These are phyloP conservation scores for Platanus orientalis DNA, from an alignment of 164 flowering plant species.

Conservation along the genomic window DNA sequence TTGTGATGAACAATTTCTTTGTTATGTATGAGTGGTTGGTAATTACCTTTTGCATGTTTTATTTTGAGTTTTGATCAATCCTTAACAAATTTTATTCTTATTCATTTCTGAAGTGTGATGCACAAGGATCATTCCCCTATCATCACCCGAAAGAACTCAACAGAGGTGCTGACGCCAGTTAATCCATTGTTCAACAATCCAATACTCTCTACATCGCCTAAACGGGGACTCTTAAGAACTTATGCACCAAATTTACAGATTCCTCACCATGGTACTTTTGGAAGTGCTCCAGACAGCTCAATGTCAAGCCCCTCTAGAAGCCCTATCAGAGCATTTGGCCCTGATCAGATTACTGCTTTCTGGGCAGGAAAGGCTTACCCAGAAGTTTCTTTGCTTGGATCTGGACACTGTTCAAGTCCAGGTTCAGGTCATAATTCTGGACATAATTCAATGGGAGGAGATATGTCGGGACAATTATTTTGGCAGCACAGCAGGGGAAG, in stretches of 20 bases:
- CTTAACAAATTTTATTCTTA: too few species aligned
- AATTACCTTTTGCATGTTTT: neutral
- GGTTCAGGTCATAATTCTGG: slow-evolving; percentile 84
- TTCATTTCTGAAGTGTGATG: slow-evolving; percentile 29
- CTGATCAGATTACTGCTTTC: slow-evolving; percentile 54
- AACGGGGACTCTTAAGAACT: slow-evolving; percentile 40
- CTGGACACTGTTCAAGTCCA: slow-evolving; percentile 92
- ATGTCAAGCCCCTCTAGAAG: slow-evolving; percentile 96
- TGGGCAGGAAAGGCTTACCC: slow-evolving; percentile 59
- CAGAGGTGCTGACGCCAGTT: slow-evolving; percentile 42
- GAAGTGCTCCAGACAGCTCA: slow-evolving; percentile 89
- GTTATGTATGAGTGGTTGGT: neutral
- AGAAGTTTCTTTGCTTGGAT: slow-evolving; percentile 64
- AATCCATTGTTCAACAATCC: slow-evolving; percentile 32
- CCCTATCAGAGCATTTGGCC: slow-evolving; percentile 60
- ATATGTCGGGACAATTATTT: slow-evolving; percentile 34
- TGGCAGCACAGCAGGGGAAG: slow-evolving; percentile 51
- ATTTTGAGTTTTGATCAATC: slow-evolving; percentile 12
- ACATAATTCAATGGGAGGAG: slow-evolving; percentile 61
- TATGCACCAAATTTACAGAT: slow-evolving; percentile 62
- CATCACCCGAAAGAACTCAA: slow-evolving; percentile 30
- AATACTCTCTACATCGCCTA: slow-evolving; percentile 47
- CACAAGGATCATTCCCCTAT: slow-evolving; percentile 44
- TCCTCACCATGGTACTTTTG: slow-evolving; percentile 51
- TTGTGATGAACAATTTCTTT: slow-evolving; percentile 2